phyloP scores from a whole-genome alignment of 2,329 filamentous ascomycete genomes.

The Drechslerella dactyloides region DNA sequence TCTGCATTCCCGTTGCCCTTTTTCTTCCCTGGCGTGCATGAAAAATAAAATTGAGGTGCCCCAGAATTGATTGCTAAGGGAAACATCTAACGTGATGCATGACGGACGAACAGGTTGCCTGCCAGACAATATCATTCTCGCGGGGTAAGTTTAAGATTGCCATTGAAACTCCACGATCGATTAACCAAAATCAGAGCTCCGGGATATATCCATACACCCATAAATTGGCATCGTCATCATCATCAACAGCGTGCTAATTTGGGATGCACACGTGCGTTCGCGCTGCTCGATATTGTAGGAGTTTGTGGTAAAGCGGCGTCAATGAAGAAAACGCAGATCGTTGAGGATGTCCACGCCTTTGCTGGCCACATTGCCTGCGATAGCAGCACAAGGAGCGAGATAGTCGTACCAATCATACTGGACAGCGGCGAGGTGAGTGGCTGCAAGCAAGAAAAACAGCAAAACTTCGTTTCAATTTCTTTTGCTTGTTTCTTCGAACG shows the following conservation, averaged over 20 bases:
- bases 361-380: conserved; percentile 85
- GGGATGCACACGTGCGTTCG: too few species aligned
- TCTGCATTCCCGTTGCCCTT: background rate
- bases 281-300: too few species aligned
- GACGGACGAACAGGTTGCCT: conserved; percentile 63
- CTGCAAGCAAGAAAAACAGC: background rate
- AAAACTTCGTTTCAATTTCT: conserved; percentile 3
- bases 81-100: conserved; percentile 6
- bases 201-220: too few species aligned
- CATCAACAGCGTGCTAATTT: too few species aligned
- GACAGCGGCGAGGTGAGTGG: conserved; percentile 59
- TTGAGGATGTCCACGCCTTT: conserved; percentile 74
- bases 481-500: conserved; percentile 4
- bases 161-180: conserved; percentile 57
- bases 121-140: conserved; percentile 73
- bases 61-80: conserved; percentile 18
- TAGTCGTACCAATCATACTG: conserved; percentile 75
- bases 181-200: background rate
- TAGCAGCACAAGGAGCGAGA: conserved; percentile 75
- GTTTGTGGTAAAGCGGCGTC: conserved; percentile 76
- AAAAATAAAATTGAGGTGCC: background rate
- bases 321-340: conserved; percentile 68
- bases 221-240: too few species aligned
- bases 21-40: background rate
- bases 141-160: conserved; percentile 20